These are phyloP conservation scores for Aspergillaceae sp. DNA, from an alignment of 2,329 filamentous ascomycete genomes.

Conservation along the genomic window DNA sequence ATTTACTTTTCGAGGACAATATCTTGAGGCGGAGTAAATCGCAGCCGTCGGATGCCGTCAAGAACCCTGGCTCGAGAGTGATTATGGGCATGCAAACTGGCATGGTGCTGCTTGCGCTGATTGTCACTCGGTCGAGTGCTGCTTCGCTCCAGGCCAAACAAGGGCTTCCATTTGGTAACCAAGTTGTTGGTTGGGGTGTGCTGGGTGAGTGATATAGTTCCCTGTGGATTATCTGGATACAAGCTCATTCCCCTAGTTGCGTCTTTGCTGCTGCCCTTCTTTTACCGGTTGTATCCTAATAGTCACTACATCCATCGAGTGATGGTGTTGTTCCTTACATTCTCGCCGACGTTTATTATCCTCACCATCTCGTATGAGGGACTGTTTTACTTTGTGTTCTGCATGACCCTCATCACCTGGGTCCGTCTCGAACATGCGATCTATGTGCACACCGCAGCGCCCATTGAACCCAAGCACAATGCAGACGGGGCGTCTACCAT, in stretches of 20 bases:
- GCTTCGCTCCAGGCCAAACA: constrained; percentile 73
- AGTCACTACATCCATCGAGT: constrained; percentile 85
- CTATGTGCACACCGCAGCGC: constrained; percentile 37
- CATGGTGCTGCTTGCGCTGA: constrained; percentile 67
- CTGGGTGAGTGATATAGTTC: constrained; percentile 43
- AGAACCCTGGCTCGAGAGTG: constrained; percentile 29
- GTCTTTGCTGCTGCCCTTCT: constrained; percentile 69
- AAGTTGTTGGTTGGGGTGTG: constrained; percentile 75
- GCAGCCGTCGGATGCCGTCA: constrained; percentile 9
- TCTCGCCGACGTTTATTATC: constrained; percentile 88
- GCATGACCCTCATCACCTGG: constrained; percentile 73
- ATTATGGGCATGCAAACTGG: constrained; percentile 53
- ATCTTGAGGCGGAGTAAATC: constrained; percentile 40
- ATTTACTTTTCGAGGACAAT: constrained; percentile 68
- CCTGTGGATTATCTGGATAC: neutral
- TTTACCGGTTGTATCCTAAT: constrained; percentile 72
- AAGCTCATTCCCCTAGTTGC: constrained; percentile 41
- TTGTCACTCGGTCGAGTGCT: constrained; percentile 81
- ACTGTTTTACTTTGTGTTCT: constrained; percentile 89
- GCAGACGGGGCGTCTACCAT: constrained; percentile 17
- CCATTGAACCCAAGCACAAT: constrained; percentile 5
- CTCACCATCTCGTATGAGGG: constrained; percentile 96
- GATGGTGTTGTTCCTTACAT: constrained; percentile 81
- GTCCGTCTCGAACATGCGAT: constrained; percentile 81
- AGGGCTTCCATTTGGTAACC: constrained; percentile 79